These are phyloP conservation scores for Physaria fendleri DNA, from an alignment of 345 rosid species.

Conservation along the genomic window DNA sequence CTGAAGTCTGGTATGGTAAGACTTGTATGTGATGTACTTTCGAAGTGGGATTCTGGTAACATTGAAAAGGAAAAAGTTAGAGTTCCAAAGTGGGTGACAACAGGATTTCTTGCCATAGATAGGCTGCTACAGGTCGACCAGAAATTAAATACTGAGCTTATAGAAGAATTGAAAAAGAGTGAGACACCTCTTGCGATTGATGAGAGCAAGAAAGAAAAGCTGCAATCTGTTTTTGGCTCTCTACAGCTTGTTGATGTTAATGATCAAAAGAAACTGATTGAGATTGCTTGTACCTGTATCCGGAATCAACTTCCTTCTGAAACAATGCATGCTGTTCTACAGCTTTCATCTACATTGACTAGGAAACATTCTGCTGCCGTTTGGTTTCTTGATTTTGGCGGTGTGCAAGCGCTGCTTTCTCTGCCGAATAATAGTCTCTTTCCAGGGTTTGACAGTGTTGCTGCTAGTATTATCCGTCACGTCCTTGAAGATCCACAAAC, in stretches of 20 bases:
- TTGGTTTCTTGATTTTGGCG: conserved; percentile 80
- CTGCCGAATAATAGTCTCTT: conserved; percentile 84
- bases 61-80: conserved; percentile 41
- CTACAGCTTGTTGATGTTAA: conserved; percentile 44
- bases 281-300: conserved; percentile 82
- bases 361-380: conserved; percentile 73
- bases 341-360: conserved; percentile 81
- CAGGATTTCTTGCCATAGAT: conserved; percentile 92
- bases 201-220: conserved; percentile 61
- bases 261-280: conserved; percentile 74
- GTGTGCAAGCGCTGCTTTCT: conserved; percentile 68
- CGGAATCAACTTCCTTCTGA: conserved; percentile 75
- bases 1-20: conserved; percentile 65
- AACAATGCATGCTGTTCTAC: conserved; percentile 88
- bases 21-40: conserved; percentile 61
- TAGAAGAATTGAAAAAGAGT: conserved; percentile 62
- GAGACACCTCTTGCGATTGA: conserved; percentile 42
- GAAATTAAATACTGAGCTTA: conserved; percentile 63
- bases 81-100: conserved; percentile 91
- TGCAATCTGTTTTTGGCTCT: conserved; percentile 51
- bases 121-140: conserved; percentile 79
- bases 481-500: conserved; percentile 96
- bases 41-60: conserved; percentile 61
- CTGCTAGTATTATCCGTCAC: conserved; percentile 81
- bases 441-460: conserved; percentile 84